Percentiles rank a stretch among this genome's conserved stretches.
These are phyloP conservation scores for Epichloe bromicola DNA, from an alignment of 2,329 filamentous ascomycete species.

Conservation along the genomic window DNA sequence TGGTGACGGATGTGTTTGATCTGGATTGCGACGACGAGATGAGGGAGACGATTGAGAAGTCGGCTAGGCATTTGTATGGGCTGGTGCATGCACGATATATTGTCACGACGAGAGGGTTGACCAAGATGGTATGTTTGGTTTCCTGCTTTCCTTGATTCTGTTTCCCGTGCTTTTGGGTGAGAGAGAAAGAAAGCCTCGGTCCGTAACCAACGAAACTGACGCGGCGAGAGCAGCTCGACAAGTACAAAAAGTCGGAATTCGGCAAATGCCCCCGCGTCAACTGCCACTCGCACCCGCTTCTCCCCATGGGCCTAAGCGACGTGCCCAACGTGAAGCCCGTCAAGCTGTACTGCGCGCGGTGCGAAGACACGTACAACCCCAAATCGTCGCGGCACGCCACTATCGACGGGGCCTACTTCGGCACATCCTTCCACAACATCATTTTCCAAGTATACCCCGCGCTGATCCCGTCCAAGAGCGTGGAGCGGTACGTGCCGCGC, in stretches of 20 bases:
- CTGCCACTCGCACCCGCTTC: conserved; percentile 82
- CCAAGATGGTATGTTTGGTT: conserved; percentile 69
- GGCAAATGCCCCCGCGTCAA: conserved; percentile 95
- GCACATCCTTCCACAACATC: conserved; percentile 96
- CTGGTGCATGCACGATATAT: conserved; percentile 94
- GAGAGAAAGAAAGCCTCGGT: neutral
- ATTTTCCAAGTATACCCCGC: conserved; percentile 96
- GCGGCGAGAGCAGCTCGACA: conserved; percentile 60
- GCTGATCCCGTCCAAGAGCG: conserved; percentile 73
- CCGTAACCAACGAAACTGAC: neutral
- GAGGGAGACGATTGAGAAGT: conserved; percentile 96
- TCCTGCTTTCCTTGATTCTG: neutral
- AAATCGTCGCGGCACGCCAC: conserved; percentile 91
- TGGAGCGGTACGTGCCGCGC: conserved; percentile 74
- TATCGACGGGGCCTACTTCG: conserved; percentile 97
- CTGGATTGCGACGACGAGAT: conserved; percentile 98
- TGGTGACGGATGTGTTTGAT: conserved; percentile 97
- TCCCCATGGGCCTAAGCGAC: conserved; percentile 91
- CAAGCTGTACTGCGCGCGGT: conserved; percentile 93
- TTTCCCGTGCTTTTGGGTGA: neutral
- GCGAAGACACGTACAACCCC: conserved; percentile 97
- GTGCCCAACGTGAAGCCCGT: conserved; percentile 77
- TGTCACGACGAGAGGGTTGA: conserved; percentile 82
- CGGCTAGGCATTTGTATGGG: conserved; percentile 86
- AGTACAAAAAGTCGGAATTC: conserved; percentile 97